These are phyloP conservation scores for Alternaria sp. DNA, from an alignment of 2,329 filamentous ascomycete species.

Conservation along the genomic window DNA sequence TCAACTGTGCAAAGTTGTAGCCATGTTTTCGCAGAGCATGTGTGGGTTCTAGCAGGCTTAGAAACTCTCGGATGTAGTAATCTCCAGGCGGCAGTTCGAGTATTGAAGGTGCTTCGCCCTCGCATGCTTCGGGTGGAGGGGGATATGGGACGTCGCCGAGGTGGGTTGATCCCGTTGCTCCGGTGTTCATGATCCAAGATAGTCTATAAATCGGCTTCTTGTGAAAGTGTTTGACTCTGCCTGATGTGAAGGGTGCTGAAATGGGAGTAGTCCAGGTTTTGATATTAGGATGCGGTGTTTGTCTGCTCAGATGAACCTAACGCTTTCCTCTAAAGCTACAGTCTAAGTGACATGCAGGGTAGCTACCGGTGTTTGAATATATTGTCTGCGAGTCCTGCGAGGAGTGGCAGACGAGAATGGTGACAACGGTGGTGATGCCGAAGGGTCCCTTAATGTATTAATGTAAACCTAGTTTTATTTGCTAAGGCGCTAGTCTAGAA, in stretches of 20 bases:
- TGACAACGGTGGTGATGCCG: neutral
- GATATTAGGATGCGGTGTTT: neutral
- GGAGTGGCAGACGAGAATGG: neutral
- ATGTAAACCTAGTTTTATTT: too few relatives aligned
- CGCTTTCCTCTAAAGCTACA: neutral
- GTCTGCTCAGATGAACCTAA: neutral
- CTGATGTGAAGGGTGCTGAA: neutral
- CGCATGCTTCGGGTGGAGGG: neutral
- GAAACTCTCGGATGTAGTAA: neutral
- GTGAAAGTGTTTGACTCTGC: neutral
- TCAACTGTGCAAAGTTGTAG: conserved; percentile 10
- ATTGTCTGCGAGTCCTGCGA: neutral
- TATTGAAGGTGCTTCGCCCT: neutral
- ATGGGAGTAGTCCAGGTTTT: neutral
- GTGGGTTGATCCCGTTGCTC: neutral
- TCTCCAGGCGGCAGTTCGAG: neutral
- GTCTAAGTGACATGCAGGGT: neutral
- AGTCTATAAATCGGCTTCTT: neutral
- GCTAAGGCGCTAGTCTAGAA: too few relatives aligned
- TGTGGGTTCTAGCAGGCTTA: conserved; percentile 2
- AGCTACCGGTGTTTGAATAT: neutral
- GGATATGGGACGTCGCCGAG: neutral
- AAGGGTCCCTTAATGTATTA: neutral
- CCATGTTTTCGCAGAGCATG: conserved; percentile 12
- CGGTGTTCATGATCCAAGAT: neutral